Percentiles rank a stretch among this genome's conserved stretches.
phyloP scores from a whole-genome alignment of 176 grass and related monocot species.

The Rhynchospora tenuis region DNA sequence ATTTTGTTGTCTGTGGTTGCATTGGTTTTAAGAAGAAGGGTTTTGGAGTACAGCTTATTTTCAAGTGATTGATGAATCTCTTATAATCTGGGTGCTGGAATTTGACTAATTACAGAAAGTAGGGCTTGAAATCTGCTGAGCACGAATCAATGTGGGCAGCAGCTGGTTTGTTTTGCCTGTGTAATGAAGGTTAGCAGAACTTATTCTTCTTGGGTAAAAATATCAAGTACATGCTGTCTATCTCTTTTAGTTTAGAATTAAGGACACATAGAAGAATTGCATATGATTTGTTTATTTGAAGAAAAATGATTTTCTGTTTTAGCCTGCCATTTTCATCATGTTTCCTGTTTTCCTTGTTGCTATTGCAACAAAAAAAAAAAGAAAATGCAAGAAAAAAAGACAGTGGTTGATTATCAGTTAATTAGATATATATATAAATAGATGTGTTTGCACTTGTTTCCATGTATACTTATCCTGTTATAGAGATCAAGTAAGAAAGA shows the following conservation, averaged over 20 bases:
- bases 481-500: background rate
- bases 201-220: background rate
- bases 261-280: background rate
- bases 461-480: background rate
- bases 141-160: background rate
- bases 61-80: background rate
- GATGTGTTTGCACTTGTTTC: background rate
- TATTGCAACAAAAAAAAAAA: background rate
- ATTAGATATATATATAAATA: background rate
- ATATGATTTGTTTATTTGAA: background rate
- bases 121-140: background rate
- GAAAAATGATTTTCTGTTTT: background rate
- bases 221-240: background rate
- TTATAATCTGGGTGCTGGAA: background rate
- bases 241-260: conserved; percentile 1
- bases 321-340: background rate
- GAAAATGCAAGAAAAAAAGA: too few relatives aligned
- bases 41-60: background rate
- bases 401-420: background rate
- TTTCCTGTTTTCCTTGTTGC: background rate
- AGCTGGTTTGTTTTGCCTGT: background rate
- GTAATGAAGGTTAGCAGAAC: background rate
- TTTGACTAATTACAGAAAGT: background rate
- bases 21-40: background rate
- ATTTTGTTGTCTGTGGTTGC: background rate